phyloP scores from a whole-genome alignment of 2,329 filamentous ascomycete genomes.

The Nemania serpens region DNA sequence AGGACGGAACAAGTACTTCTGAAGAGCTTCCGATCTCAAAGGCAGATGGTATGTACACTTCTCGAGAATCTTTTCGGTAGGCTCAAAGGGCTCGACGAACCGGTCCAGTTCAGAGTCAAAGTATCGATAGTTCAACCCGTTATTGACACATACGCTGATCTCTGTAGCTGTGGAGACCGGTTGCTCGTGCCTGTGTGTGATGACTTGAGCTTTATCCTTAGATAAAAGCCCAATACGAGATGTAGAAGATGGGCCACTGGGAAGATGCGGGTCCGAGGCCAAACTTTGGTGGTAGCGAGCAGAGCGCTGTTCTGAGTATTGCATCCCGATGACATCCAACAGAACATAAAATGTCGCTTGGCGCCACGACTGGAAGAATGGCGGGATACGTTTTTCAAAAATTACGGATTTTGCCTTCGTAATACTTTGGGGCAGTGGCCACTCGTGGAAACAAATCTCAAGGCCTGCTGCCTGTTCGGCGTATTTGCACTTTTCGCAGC shows the following conservation, averaged over 20 bases:
- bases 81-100: conserved; percentile 24
- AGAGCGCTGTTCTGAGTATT: conserved; percentile 10
- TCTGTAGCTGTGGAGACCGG: conserved; percentile 8
- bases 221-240: conserved; percentile 3
- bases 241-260: background rate
- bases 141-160: conserved; percentile 33
- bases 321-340: conserved; percentile 43
- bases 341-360: conserved; percentile 52
- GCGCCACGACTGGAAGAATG: conserved; percentile 52
- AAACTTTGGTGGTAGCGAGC: background rate
- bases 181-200: background rate
- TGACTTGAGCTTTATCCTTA: background rate
- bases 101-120: conserved; percentile 38
- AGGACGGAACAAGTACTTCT: conserved; percentile 16
- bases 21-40: background rate
- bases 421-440: conserved; percentile 52
- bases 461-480: conserved; percentile 44
- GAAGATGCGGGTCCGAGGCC: background rate
- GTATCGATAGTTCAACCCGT: conserved; percentile 49
- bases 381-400: conserved; percentile 56
- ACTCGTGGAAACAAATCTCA: conserved; percentile 57
- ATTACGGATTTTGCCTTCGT: conserved; percentile 49
- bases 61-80: conserved; percentile 31
- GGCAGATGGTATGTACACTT: conserved; percentile 19
- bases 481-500: conserved; percentile 46